phyloP scores from a whole-genome alignment of 2,329 filamentous ascomycete genomes.

The Davidsoniella eucalypti region DNA sequence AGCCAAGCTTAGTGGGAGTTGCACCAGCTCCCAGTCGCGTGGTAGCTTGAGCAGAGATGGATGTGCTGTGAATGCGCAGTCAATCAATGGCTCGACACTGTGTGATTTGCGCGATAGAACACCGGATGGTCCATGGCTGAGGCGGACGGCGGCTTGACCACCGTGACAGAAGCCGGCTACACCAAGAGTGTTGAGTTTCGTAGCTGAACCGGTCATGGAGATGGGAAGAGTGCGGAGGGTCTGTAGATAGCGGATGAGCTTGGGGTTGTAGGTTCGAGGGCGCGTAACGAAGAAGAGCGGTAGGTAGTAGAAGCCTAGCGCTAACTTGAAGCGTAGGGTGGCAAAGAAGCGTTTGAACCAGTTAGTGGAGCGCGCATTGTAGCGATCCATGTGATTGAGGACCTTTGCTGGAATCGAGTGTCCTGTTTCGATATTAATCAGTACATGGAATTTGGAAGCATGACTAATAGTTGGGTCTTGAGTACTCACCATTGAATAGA shows the following conservation, averaged over 20 bases:
- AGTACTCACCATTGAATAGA: slow-evolving; percentile 26
- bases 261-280: slow-evolving; percentile 16
- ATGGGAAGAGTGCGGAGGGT: slow-evolving; percentile 7
- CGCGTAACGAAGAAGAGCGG: slow-evolving; percentile 19
- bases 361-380: slow-evolving; percentile 1
- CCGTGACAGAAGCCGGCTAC: slow-evolving; percentile 47
- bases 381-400: slow-evolving; percentile 16
- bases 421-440: slow-evolving; percentile 13
- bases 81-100: slow-evolving; percentile 23
- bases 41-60: slow-evolving; percentile 30
- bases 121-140: slow-evolving; percentile 18
- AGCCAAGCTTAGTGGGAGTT: slow-evolving; percentile 28
- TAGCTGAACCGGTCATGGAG: background rate
- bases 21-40: slow-evolving; percentile 27
- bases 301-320: slow-evolving; percentile 13
- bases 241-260: slow-evolving; percentile 15
- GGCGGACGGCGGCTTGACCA: slow-evolving; percentile 33
- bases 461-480: background rate
- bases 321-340: background rate
- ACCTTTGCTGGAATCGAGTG: slow-evolving; percentile 16
- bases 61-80: slow-evolving; percentile 35
- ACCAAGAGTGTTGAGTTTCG: slow-evolving; percentile 23
- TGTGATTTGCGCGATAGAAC: slow-evolving; percentile 6
- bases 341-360: background rate
- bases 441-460: background rate